Evolutionary conservation across 495 filamentous ascomycete species (phyloP).

Genomic region (Penicillium malachiteum): DNA sequence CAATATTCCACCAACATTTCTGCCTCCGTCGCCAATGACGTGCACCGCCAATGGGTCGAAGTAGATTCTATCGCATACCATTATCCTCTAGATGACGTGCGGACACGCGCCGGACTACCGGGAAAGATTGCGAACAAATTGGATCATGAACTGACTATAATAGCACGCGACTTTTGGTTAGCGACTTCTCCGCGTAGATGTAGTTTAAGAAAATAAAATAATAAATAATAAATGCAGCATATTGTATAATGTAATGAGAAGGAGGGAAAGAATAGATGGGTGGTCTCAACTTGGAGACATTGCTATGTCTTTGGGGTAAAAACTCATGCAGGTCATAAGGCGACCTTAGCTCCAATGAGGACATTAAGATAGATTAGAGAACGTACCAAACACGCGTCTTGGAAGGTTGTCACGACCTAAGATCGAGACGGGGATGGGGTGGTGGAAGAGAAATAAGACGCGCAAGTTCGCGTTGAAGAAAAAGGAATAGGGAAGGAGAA

Average conservation of each 20-base stretch:
- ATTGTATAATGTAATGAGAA: too few species aligned
- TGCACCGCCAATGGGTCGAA: conserved; percentile 2
- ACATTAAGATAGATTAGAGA: background rate
- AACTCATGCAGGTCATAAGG: background rate
- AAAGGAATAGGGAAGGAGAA: conserved; percentile 25
- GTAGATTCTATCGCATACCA: conserved; percentile 31
- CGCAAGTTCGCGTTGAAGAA: conserved; percentile 18
- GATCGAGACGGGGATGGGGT: background rate
- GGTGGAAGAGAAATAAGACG: conserved; percentile 6
- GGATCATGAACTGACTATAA: conserved; percentile 26
- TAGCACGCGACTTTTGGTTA: conserved; percentile 19
- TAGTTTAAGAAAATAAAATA: background rate
- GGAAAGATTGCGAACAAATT: conserved; percentile 19
- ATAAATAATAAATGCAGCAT: too few species aligned
- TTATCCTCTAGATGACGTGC: conserved; percentile 27
- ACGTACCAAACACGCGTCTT: conserved; percentile 27
- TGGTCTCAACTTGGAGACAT: too few species aligned
- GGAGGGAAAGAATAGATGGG: too few species aligned
- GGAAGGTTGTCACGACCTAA: background rate
- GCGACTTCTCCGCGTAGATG: background rate
- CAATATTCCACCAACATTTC: background rate
- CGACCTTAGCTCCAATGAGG: background rate
- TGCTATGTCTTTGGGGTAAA: too few species aligned
- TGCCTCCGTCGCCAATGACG: conserved; percentile 3
- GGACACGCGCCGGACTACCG: conserved; percentile 32